phyloP scores from a whole-genome alignment of 2,329 filamentous ascomycete species.

The Graphilbum ipis-grandicollis region DNA sequence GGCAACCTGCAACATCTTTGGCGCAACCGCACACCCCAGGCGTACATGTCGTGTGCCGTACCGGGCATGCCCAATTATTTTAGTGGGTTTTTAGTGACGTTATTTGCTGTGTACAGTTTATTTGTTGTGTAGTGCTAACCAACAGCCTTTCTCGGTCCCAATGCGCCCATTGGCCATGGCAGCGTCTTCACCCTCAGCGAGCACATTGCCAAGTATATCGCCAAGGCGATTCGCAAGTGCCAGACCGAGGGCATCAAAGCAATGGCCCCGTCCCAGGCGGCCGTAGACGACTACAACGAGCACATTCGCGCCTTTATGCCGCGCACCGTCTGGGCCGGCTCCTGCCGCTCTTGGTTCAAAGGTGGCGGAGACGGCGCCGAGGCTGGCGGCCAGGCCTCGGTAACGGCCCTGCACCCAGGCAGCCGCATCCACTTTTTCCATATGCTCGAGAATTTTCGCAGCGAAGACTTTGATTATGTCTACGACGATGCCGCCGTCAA shows the following conservation, averaged over 20 bases:
- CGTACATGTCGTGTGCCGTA: slow-evolving; percentile 37
- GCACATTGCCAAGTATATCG: slow-evolving; percentile 34
- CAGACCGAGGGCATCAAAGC: slow-evolving; percentile 31
- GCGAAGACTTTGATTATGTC: slow-evolving; percentile 35
- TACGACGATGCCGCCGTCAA: slow-evolving; percentile 16
- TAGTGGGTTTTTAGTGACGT: slow-evolving; percentile 22
- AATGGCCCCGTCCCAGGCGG: slow-evolving; percentile 24
- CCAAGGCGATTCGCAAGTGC: slow-evolving; percentile 27
- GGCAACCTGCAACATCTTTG: slow-evolving; percentile 34
- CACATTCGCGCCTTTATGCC: slow-evolving; percentile 34
- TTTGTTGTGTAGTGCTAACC: too few relatives aligned
- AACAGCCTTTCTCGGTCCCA: slow-evolving; percentile 32
- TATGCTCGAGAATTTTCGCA: slow-evolving; percentile 30
- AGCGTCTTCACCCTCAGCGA: slow-evolving; percentile 32
- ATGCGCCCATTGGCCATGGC: slow-evolving; percentile 31
- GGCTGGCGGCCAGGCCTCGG: slow-evolving; percentile 16
- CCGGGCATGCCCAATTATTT: slow-evolving; percentile 37
- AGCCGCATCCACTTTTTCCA: slow-evolving; percentile 34
- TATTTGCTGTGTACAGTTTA: too few relatives aligned
- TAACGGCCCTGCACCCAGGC: slow-evolving; percentile 32
- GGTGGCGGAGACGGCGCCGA: slow-evolving; percentile 16
- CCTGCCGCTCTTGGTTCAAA: slow-evolving; percentile 35
- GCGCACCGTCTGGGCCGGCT: slow-evolving; percentile 29
- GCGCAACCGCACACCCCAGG: slow-evolving; percentile 23
- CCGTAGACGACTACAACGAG: slow-evolving; percentile 31